Percentiles rank a stretch among this genome's conserved stretches.
Evolutionary conservation across 306 rosid genomes (phyloP).

Genomic region (Cicer cuneatum): DNA sequence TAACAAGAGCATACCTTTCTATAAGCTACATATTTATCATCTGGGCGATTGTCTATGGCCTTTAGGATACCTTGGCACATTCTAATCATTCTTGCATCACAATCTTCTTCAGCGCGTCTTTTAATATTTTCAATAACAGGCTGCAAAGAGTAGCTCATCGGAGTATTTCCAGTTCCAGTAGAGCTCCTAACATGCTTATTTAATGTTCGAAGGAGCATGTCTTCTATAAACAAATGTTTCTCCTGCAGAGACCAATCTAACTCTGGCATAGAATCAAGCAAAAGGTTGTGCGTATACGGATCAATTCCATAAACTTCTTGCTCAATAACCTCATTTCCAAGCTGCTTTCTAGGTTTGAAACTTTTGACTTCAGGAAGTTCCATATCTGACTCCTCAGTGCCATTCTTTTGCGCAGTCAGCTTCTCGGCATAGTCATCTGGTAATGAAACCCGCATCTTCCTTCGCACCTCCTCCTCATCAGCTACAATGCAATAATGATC

Average conservation of each 20-base stretch:
- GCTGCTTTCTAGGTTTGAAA: constrained; percentile 93
- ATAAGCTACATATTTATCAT: constrained; percentile 96
- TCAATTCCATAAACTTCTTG: constrained; percentile 99
- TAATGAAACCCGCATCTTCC: constrained; percentile 92
- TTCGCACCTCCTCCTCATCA: constrained; percentile 86
- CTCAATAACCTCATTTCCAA: constrained; percentile 87
- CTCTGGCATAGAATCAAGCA: constrained; percentile 95
- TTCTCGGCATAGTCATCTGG: constrained; percentile 96
- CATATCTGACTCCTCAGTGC: constrained; percentile 96
- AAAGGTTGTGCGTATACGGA: constrained; percentile 95
- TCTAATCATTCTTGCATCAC: constrained; percentile 62
- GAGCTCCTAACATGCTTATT: constrained; percentile 81
- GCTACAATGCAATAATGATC: constrained; percentile 85
- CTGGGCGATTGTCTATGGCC: constrained; percentile 80
- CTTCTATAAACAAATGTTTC: constrained; percentile 90
- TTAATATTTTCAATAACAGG: constrained; percentile 85
- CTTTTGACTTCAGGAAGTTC: constrained; percentile 98
- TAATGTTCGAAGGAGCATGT: constrained; percentile 78
- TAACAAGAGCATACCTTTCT: constrained; percentile 69
- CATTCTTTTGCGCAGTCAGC: constrained; percentile 87
- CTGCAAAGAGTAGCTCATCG: constrained; percentile 78
- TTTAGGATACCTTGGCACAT: constrained; percentile 82
- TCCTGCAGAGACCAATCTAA: constrained; percentile 79
- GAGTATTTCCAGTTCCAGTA: constrained; percentile 87
- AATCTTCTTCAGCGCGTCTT: constrained; percentile 63